These are phyloP conservation scores for Nitzschia palea DNA, from an alignment of 108 stramenopile genomes.

Conservation along the genomic window DNA sequence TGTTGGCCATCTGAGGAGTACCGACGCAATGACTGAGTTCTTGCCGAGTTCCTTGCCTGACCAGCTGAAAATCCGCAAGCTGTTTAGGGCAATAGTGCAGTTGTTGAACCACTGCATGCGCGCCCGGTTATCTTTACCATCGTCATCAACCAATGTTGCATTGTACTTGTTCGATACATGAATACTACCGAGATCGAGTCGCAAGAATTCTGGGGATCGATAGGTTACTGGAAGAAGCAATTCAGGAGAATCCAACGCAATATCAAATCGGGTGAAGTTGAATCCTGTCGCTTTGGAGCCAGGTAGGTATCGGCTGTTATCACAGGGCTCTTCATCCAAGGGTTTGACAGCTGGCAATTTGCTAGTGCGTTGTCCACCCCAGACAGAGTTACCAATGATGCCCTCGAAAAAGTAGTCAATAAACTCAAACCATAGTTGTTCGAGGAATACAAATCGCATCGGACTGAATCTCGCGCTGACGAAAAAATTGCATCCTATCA, in stretches of 20 bases:
- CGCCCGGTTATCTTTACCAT: background rate
- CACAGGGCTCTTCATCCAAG: background rate
- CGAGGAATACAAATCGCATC: conserved; percentile 75
- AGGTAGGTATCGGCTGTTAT: background rate
- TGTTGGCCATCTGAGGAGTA: conserved; percentile 57
- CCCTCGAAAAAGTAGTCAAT: conserved; percentile 84
- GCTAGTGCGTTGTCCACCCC: conserved; percentile 41
- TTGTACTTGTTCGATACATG: conserved; percentile 41
- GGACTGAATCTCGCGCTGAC: conserved; percentile 54
- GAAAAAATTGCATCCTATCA: conserved; percentile 47
- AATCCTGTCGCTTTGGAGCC: conserved; percentile 47
- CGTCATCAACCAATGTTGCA: conserved; percentile 15
- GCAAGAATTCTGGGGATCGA: conserved; percentile 57
- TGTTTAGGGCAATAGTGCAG: conserved; percentile 28
- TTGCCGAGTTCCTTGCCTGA: conserved; percentile 38
- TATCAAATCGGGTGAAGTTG: conserved; percentile 50
- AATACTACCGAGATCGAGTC: conserved; percentile 35
- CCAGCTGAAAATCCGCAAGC: conserved; percentile 38
- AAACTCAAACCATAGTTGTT: conserved; percentile 81
- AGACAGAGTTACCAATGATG: conserved; percentile 67
- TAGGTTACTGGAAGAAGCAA: conserved; percentile 73
- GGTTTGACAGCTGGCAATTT: background rate
- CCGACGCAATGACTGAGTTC: conserved; percentile 13
- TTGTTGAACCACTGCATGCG: conserved; percentile 74
- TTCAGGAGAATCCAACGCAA: conserved; percentile 60